Evolutionary conservation across 1,284 basidiomycete species (phyloP).

Genomic region (Fistulina hepatica): DNA sequence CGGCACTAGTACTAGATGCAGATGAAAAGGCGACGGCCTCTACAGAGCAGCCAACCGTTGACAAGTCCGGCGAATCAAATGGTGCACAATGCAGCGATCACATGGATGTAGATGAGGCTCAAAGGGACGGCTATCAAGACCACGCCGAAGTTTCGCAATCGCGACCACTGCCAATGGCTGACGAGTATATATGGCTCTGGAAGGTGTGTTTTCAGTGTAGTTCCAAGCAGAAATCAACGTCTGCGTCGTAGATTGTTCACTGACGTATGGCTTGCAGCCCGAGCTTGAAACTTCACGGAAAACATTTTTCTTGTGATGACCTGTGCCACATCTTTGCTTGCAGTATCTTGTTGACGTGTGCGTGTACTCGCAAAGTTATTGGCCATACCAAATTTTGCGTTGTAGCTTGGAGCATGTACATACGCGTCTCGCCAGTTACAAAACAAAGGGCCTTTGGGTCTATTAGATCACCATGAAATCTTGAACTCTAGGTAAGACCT

Average conservation of each 20-base stretch:
- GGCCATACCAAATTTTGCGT: too few species aligned
- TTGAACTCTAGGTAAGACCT: too few species aligned
- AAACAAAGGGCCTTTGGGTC: too few species aligned
- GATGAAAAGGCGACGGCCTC: conserved; percentile 22
- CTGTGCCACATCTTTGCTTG: neutral
- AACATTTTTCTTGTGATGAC: conserved; percentile 66
- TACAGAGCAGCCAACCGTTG: conserved; percentile 11
- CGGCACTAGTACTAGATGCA: conserved; percentile 53
- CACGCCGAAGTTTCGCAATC: conserved; percentile 10
- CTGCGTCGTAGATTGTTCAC: too few species aligned
- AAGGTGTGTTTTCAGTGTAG: conserved; percentile 42
- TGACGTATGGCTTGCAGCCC: too few species aligned
- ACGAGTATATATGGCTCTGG: conserved; percentile 73
- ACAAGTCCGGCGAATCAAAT: conserved; percentile 10
- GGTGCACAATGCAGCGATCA: conserved; percentile 10
- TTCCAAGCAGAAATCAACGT: conserved; percentile 10
- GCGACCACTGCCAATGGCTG: conserved; percentile 40
- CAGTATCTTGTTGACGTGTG: neutral
- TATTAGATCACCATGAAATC: too few species aligned
- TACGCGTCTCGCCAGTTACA: too few species aligned
- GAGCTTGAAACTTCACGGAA: conserved; percentile 66
- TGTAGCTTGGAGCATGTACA: too few species aligned
- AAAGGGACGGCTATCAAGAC: conserved; percentile 11
- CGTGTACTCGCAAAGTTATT: neutral
- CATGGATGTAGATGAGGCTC: conserved; percentile 10